phyloP scores from a whole-genome alignment of 495 filamentous ascomycete species.

The Evansstolkia leycettana region DNA sequence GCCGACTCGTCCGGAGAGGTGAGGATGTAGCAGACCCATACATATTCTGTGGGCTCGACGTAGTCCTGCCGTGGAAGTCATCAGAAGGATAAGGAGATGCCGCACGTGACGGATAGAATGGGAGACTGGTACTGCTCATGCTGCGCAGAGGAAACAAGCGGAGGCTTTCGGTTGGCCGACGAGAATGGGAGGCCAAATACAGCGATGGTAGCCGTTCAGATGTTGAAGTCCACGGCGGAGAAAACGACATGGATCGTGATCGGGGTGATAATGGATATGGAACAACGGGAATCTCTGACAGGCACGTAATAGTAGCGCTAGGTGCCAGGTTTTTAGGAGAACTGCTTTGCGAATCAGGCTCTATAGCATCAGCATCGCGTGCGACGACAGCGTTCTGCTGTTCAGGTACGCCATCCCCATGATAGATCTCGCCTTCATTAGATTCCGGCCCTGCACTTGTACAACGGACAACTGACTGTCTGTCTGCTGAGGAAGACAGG shows the following conservation, averaged over 20 bases:
- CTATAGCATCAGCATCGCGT: background rate
- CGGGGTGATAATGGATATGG: slow-evolving; percentile 8
- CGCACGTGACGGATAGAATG: slow-evolving; percentile 10
- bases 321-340: slow-evolving; percentile 1
- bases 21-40: slow-evolving; percentile 7
- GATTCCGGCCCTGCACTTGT: no score
- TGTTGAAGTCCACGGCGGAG: slow-evolving; percentile 16
- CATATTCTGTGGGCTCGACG: slow-evolving; percentile 12
- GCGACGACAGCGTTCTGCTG: no score
- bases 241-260: slow-evolving; percentile 11
- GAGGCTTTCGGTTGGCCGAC: slow-evolving; percentile 11
- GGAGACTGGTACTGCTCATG: slow-evolving; percentile 16
- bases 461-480: no score
- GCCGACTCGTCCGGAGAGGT: slow-evolving; percentile 10
- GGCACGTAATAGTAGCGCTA: slow-evolving; percentile 11
- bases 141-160: slow-evolving; percentile 20
- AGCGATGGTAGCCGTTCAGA: slow-evolving; percentile 10
- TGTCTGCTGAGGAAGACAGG: no score
- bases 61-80: slow-evolving; percentile 8
- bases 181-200: background rate
- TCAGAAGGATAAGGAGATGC: slow-evolving; percentile 9
- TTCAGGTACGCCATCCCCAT: no score
- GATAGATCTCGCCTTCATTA: no score
- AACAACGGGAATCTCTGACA: slow-evolving; percentile 17
- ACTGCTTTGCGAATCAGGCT: slow-evolving; percentile 3